Percentiles rank a stretch among this genome's conserved stretches.
Conservation (phyloP, 441 rosid genomes). For the Brassica balearica region DNA sequence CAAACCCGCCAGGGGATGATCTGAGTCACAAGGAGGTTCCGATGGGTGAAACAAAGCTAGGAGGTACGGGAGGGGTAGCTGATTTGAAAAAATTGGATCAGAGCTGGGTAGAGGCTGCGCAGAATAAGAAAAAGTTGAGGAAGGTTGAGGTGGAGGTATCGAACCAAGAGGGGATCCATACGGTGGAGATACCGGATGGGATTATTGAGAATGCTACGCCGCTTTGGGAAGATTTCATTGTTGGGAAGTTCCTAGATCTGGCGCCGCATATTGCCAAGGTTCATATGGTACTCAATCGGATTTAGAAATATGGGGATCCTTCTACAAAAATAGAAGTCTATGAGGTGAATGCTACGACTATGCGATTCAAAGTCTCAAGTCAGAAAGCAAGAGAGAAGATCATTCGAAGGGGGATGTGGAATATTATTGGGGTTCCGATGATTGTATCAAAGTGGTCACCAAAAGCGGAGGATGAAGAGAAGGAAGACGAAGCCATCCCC, state of each 20-base stretch:
- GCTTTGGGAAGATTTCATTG: background rate
- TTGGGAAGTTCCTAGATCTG: background rate
- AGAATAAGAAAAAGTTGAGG: background rate
- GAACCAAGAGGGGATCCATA: background rate
- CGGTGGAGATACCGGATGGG: background rate
- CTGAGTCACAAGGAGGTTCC: no score
- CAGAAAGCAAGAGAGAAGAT: background rate
- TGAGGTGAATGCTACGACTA: background rate
- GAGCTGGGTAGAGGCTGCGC: background rate
- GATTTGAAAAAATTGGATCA: background rate
- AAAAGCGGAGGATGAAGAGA: background rate
- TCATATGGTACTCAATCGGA: background rate
- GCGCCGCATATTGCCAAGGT: background rate
- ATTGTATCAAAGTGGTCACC: background rate
- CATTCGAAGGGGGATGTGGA: background rate
- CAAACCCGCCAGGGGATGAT: no score
- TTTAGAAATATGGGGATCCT: background rate
- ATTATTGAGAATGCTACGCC: background rate
- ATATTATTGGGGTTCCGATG: background rate
- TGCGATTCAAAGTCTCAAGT: background rate
- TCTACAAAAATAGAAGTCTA: background rate
- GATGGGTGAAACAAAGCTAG: no score
- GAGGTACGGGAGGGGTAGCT: no score
- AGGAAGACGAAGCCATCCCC: background rate
- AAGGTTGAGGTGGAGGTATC: background rate